A percentile compares a stretch with the other conserved stretches of the same genome.
These are phyloP conservation scores for Amanita pallidorosea DNA, from an alignment of 768 basidiomycete genomes.

Conservation along the genomic window DNA sequence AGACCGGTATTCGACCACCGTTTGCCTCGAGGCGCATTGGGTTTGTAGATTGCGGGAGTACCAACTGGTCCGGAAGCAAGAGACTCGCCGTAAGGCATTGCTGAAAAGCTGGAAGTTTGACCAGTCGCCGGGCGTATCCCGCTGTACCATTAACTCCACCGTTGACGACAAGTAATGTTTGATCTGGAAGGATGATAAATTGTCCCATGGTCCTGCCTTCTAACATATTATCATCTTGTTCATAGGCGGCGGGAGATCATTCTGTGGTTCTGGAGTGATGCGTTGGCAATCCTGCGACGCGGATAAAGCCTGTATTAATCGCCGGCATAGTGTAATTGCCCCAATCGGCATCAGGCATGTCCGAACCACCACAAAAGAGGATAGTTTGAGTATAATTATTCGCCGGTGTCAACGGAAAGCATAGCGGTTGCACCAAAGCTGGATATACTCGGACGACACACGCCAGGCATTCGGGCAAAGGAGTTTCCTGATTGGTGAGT, in stretches of 20 bases:
- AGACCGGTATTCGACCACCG: constrained; percentile 69
- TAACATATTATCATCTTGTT: constrained; percentile 66
- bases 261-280: constrained; percentile 76
- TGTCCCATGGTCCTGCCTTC: constrained; percentile 85
- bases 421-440: constrained; percentile 79
- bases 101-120: constrained; percentile 26
- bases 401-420: constrained; percentile 83
- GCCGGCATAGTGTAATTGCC: constrained; percentile 69
- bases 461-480: constrained; percentile 65
- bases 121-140: constrained; percentile 62
- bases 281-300: constrained; percentile 68
- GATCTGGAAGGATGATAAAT: constrained; percentile 76
- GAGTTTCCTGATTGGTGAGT: constrained; percentile 42
- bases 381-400: constrained; percentile 84
- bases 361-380: constrained; percentile 84
- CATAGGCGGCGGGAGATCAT: constrained; percentile 41
- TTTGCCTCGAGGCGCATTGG: constrained; percentile 54
- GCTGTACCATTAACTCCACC: constrained; percentile 83
- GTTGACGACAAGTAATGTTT: constrained; percentile 68
- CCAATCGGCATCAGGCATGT: constrained; percentile 63
- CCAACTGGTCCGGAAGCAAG: constrained; percentile 73
- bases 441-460: constrained; percentile 80
- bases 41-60: constrained; percentile 78
- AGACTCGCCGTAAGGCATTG: constrained; percentile 65
- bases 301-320: constrained; percentile 59